Base-by-base conservation (phyloP, 164 flowering plant genomes). In the Aristolochia californica region DNA sequence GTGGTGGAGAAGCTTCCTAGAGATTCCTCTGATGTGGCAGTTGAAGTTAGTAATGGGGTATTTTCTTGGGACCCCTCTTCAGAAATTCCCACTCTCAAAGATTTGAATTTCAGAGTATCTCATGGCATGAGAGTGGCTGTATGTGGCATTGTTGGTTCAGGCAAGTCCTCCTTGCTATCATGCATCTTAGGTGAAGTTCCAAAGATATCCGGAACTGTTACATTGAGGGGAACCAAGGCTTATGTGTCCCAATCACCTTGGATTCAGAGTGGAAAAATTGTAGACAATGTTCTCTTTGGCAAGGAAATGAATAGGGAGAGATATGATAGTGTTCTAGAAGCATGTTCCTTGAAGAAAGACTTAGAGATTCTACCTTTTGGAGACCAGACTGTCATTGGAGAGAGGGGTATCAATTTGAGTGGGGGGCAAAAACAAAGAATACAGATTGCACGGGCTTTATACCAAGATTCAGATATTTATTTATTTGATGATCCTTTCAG, bases 371-470 rank as follows among this genome's bases (percentile, higher is more conserved):
- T 87, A 20, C 53, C 93, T 4, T 75, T 77, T 68, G 95, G 95
- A 11, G 95, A 90, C 70, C 90, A 85, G 64, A 90, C 95, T 1
- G 64, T 83, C 18, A 85, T 90, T 44, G 93, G 97, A 4, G 95
- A 90, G 73, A 77, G 93, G 58, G 95, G 97, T 53, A 87, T 90
- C 67, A 89, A 89, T 67, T 65, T 89, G 71, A 89, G 97, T 59
- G 97, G 97, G 22, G 97, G 97, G 17, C 95, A 87, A 76, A 90
- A 87, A 74, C 95, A 89, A 61, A 80, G 95, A 56, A 71, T 87
- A 57, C 95, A 87, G 67, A 83, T 87, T 70, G 97, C 97, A 2
- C 85, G 97, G 25, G 93, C 97, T 54, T 59, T 87, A 0, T 90
- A 85, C 69, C 95, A 87, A 67, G 87, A 87, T 75, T 84, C 95